A percentile compares a stretch with the other conserved stretches of the same genome.
Evolutionary conservation across 768 basidiomycete genomes (phyloP).

Genomic region (Hericium rajendrae): DNA sequence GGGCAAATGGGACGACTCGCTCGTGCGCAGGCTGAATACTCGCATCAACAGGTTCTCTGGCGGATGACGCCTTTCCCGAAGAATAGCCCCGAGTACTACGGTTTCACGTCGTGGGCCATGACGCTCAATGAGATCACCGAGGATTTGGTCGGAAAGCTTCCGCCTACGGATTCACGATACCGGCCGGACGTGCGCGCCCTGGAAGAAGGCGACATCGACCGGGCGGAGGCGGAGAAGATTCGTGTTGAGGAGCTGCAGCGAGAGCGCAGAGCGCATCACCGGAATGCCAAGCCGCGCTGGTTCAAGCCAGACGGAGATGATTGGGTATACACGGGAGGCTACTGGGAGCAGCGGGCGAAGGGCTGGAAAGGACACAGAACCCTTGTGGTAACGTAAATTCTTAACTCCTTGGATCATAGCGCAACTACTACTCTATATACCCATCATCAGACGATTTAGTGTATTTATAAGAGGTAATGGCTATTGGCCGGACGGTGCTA

Average conservation of each 20-base stretch:
- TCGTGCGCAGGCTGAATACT: conserved; percentile 60
- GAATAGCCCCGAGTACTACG: conserved; percentile 63
- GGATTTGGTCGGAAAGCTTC: conserved; percentile 53
- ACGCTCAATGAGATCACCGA: conserved; percentile 73
- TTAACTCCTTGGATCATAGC: background rate
- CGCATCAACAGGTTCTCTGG: conserved; percentile 72
- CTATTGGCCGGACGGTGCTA: background rate
- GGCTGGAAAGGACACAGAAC: conserved; percentile 52
- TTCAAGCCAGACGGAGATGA: conserved; percentile 62
- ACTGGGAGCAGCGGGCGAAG: conserved; percentile 67
- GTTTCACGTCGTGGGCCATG: conserved; percentile 73
- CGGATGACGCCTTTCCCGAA: conserved; percentile 64
- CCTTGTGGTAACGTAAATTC: conserved; percentile 48
- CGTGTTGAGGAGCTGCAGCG: conserved; percentile 71
- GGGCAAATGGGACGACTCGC: conserved; percentile 83
- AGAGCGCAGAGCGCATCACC: conserved; percentile 51
- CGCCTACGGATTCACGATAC: conserved; percentile 73
- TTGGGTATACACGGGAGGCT: conserved; percentile 71
- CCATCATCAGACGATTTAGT: background rate
- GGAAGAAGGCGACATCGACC: conserved; percentile 64
- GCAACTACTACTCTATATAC: background rate
- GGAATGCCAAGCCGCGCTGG: conserved; percentile 61
- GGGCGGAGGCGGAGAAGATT: conserved; percentile 64
- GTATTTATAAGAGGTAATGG: background rate
- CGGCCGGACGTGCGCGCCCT: conserved; percentile 78